Evolutionary conservation across 768 basidiomycete species (phyloP).

Genomic region (Hygrophoropsis aurantiaca): DNA sequence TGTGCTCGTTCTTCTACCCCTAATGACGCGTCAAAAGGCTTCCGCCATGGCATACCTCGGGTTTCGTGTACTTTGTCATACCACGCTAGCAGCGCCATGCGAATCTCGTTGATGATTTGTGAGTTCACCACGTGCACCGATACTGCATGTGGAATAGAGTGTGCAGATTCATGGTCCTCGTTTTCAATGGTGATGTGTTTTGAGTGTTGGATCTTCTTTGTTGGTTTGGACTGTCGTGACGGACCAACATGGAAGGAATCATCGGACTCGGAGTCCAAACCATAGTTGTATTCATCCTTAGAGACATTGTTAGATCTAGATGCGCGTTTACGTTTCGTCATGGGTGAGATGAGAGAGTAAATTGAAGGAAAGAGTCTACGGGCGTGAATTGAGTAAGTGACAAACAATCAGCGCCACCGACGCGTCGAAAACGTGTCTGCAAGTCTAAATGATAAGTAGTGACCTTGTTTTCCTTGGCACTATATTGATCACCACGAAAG

Average conservation of each 20-base stretch:
- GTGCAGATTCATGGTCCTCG: background rate
- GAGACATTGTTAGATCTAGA: slow-evolving; percentile 12
- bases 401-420: too few relatives aligned
- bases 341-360: slow-evolving; percentile 11
- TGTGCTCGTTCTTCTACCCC: slow-evolving; percentile 66
- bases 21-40: slow-evolving; percentile 57
- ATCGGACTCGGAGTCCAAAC: slow-evolving; percentile 19
- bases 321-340: slow-evolving; percentile 30
- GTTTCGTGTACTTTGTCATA: slow-evolving; percentile 63
- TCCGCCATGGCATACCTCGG: slow-evolving; percentile 93
- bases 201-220: slow-evolving; percentile 11
- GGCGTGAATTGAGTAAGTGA: too few relatives aligned
- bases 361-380: too few relatives aligned
- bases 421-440: too few relatives aligned
- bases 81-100: slow-evolving; percentile 62
- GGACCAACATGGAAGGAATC: slow-evolving; percentile 16
- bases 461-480: too few relatives aligned
- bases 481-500: too few relatives aligned
- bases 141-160: slow-evolving; percentile 34
- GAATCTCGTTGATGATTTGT: slow-evolving; percentile 37
- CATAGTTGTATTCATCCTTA: slow-evolving; percentile 6
- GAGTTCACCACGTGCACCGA: slow-evolving; percentile 48
- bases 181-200: background rate
- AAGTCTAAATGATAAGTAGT: too few relatives aligned
- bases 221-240: slow-evolving; percentile 10